A percentile compares a stretch with the other conserved stretches of the same genome.
phyloP scores from a whole-genome alignment of 1,284 basidiomycete genomes.

The Cystobasidiaceae sp. region DNA sequence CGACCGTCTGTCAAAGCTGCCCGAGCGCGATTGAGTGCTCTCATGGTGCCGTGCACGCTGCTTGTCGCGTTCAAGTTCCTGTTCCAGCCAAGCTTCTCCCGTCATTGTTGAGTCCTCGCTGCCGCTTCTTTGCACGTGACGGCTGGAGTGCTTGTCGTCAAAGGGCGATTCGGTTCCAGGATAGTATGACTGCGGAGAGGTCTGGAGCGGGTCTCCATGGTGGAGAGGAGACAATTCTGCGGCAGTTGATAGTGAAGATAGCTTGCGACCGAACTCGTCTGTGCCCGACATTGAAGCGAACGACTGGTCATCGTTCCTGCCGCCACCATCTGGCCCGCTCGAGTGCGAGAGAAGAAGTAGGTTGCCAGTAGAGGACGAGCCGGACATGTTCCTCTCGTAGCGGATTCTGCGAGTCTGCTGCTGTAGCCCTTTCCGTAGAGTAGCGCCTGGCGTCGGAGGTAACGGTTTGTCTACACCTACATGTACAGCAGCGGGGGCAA shows the following conservation, averaged over 20 bases:
- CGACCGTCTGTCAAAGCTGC: background rate
- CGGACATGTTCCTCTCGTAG: background rate
- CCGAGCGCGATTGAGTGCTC: background rate
- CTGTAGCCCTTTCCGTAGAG: background rate
- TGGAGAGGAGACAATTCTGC: too few species aligned
- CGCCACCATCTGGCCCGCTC: background rate
- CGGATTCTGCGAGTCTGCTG: background rate
- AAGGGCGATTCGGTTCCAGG: background rate
- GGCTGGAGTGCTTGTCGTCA: background rate
- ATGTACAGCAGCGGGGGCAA: too few species aligned
- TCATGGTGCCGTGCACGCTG: too few species aligned
- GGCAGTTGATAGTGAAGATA: background rate
- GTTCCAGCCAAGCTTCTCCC: too few species aligned
- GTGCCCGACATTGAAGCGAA: background rate
- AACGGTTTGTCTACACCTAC: too few species aligned
- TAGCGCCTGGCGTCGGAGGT: background rate
- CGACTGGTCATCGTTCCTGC: background rate
- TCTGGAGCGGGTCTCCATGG: background rate
- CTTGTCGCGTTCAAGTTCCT: too few species aligned
- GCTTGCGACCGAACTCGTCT: slow-evolving; percentile 17
- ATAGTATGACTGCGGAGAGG: background rate
- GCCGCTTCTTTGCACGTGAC: too few species aligned
- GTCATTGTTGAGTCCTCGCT: too few species aligned
- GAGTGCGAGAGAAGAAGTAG: background rate
- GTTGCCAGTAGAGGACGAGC: slow-evolving; percentile 8